These are phyloP conservation scores for Annulohypoxylon stygium DNA, from an alignment of 495 filamentous ascomycete genomes.

Conservation along the genomic window DNA sequence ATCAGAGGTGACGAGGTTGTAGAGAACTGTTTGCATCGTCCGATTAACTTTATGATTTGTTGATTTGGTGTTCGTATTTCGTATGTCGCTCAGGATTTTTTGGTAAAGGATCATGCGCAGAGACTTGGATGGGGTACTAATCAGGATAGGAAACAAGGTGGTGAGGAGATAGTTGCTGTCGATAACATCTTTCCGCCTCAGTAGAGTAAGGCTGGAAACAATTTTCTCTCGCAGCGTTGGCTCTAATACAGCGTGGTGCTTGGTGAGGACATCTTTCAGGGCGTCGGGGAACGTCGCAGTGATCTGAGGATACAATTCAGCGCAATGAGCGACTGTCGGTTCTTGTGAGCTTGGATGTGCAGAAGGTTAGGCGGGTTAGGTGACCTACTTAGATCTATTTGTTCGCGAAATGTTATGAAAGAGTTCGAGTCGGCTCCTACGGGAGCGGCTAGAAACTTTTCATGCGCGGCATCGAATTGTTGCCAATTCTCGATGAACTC, in stretches of 20 bases:
- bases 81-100: constrained; percentile 91
- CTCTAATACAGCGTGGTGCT: constrained; percentile 84
- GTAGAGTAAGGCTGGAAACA: constrained; percentile 87
- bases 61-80: constrained; percentile 83
- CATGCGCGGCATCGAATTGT: constrained; percentile 89
- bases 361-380: constrained; percentile 2
- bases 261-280: constrained; percentile 80
- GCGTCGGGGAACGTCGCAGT: constrained; percentile 83
- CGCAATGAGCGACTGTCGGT: constrained; percentile 79
- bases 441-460: constrained; percentile 89
- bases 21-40: constrained; percentile 90
- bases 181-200: constrained; percentile 91
- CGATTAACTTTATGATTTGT: constrained; percentile 93
- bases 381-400: constrained; percentile 76
- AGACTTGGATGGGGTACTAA: constrained; percentile 86
- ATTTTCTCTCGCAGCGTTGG: constrained; percentile 91
- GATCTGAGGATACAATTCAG: constrained; percentile 89
- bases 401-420: constrained; percentile 82
- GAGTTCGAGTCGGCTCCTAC: constrained; percentile 77
- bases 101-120: constrained; percentile 85
- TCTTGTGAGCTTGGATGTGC: constrained; percentile 38
- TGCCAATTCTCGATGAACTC: constrained; percentile 71
- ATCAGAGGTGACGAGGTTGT: constrained; percentile 89
- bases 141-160: constrained; percentile 91
- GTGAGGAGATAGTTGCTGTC: constrained; percentile 85